These are phyloP conservation scores for Pseudocercospora cruenta DNA, from an alignment of 2,329 filamentous ascomycete genomes.

Conservation along the genomic window DNA sequence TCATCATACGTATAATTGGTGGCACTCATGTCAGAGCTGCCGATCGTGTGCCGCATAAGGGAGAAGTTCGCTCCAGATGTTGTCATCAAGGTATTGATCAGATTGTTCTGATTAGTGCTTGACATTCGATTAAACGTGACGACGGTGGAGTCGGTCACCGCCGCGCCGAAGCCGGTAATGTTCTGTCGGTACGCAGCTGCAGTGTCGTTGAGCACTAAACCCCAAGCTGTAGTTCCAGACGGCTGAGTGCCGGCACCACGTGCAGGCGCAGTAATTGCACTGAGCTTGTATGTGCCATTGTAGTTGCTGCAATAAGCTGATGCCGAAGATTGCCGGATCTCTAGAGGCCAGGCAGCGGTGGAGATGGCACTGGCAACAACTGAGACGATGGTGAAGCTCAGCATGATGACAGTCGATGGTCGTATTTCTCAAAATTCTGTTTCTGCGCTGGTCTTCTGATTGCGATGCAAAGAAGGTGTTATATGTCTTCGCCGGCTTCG, in stretches of 20 bases:
- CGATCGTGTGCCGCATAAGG: constrained; percentile 29
- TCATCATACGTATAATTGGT: constrained; percentile 30
- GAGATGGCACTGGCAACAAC: not conserved
- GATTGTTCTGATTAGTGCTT: constrained; percentile 8
- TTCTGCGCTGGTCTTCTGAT: not conserved
- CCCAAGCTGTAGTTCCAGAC: constrained; percentile 13
- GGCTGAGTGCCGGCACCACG: constrained; percentile 10
- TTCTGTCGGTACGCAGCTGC: constrained; percentile 21
- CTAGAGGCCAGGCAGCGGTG: constrained; percentile 4
- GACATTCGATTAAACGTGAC: constrained; percentile 24
- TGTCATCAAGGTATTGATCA: constrained; percentile 25
- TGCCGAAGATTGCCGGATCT: constrained; percentile 16
- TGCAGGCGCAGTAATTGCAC: constrained; percentile 18
- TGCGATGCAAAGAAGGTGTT: not conserved
- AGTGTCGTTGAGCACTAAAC: constrained; percentile 33
- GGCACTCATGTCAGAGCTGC: constrained; percentile 24
- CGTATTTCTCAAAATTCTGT: not conserved
- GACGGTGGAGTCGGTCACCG: constrained; percentile 28
- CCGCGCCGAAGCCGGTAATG: constrained; percentile 27
- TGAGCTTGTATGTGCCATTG: constrained; percentile 24
- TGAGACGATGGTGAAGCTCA: not conserved
- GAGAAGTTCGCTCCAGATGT: constrained; percentile 25
- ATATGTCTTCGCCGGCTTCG: not conserved
- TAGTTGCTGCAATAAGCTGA: constrained; percentile 24
- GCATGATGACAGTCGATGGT: not conserved